Evolutionary conservation across 2,329 filamentous ascomycete genomes (phyloP), one percentile per base, ranked within the genome.

Genomic region (Beauveria sp.): DNA sequence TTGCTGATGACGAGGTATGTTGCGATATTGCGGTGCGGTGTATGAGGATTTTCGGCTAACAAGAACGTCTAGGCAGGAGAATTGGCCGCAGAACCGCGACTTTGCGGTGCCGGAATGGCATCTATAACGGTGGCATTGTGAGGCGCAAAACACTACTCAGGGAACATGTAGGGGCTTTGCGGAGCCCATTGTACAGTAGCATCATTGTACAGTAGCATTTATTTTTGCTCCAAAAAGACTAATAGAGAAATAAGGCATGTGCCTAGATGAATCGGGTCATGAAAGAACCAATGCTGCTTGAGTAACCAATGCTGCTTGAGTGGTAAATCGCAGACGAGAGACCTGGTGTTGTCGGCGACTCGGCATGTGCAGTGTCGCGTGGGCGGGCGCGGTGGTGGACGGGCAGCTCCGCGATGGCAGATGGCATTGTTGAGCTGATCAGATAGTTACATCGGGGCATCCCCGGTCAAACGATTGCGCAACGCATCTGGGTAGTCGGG

Each of bases 91-190:
- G 62, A 69, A 72, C 52, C 69, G 75, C 56, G 69, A 77, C 64
- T 77, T 77, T 67, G 69, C 70, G 10, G 70, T 77, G n/a, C 75
- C 75, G 14, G 71, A 74, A 43, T 77, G 75, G 76, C 71, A 75
- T 60, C 61, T 77, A 60, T 77, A 67, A 66, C 16, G 14, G 12
- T 28, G 41, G 37, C 10, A 16, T 26, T 18, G 51, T 8, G 34
- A 37, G 12, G 44, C 18, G 12, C 22, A 40, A 24, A 28, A 47
- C 18, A 20, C 24, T 20, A 34, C 18, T 44, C 24, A 24, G 6
- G 46, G 2, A 34, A 20, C 40, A 10, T 14, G 30, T 9, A 18
- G n/a, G 34, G 34, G 20, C 30, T 52, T 37, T 34, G 28, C 40
- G 24, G 28, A 34, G 34, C 20, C 47, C 18, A 24, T 24, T 48